Base-by-base conservation (phyloP, 441 rosid genomes). In the Manihot esculenta region DNA sequence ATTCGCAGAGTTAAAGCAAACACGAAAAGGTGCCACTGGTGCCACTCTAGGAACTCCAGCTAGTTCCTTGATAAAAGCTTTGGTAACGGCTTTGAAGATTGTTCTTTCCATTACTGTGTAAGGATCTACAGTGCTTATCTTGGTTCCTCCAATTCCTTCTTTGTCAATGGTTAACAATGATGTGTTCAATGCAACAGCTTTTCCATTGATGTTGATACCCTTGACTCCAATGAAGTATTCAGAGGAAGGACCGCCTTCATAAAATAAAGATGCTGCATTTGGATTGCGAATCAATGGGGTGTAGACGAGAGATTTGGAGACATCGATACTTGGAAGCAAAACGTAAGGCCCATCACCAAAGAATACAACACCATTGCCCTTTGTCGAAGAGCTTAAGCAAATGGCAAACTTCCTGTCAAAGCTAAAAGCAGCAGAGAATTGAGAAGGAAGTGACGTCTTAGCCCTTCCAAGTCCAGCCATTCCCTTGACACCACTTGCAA, bases 401-500 rank as follows among this genome's bases (percentile, higher is more conserved):
- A 87, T 11, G 0, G 86, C 89, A 12, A 87, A 85, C 45, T 82
- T 87, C 51, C 85, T 61, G 47, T 54, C 6, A 77, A 87, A 87
- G 66, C 87, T 83, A 56, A 87, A 85, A 10, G 86, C 76, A 0
- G 87, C 59, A 4, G 87, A 70, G 7, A 87, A 79, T 72, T 80
- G 86, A 0, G 86, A 80, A 14, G 89, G 84, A 1, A 85, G 69
- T 0, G 77, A 76, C 21, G 80, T 77, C 72, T 68, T 79, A 0
- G 82, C 76, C 66, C 87, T 62, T 4, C 89, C 87, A 10, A 87
- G 72, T 8, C 87, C 91, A 35, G 87, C 89, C 86, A 87, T 80
- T 11, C 91, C 91, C 53, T 42, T 55, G 24, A 59, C 82, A 0
- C 87, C 87, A 14, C 4, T 68, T 2, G 88, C 85, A 3, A 85